A percentile compares a stretch with the other conserved stretches of the same genome.
These are phyloP conservation scores for Bipolaris bicolor DNA, from an alignment of 2,329 filamentous ascomycete species.

Conservation along the genomic window DNA sequence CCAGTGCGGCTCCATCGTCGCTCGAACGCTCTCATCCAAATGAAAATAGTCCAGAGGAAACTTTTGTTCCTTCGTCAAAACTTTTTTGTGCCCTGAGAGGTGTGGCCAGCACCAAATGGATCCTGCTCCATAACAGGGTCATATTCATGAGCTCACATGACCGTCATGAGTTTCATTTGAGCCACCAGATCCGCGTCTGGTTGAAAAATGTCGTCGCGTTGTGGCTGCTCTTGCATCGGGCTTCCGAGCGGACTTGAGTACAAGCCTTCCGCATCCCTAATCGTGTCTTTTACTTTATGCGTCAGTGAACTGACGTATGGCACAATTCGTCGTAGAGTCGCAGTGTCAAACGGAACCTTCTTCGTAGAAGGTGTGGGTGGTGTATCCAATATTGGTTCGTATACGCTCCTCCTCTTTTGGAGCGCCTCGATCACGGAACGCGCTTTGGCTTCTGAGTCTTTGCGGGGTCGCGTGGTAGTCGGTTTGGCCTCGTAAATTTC, in stretches of 20 bases:
- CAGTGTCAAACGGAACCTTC: slow-evolving; percentile 71
- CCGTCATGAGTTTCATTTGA: slow-evolving; percentile 51
- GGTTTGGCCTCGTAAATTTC: slow-evolving; percentile 34
- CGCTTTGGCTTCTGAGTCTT: slow-evolving; percentile 64
- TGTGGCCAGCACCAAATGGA: slow-evolving; percentile 21
- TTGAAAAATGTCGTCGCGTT: slow-evolving; percentile 44
- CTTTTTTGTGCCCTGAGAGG: slow-evolving; percentile 16
- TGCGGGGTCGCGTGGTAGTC: slow-evolving; percentile 55
- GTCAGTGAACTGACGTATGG: slow-evolving; percentile 57
- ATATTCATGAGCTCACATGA: slow-evolving; percentile 44
- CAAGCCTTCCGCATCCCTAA: slow-evolving; percentile 56
- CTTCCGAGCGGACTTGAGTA: slow-evolving; percentile 53
- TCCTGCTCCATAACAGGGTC: slow-evolving; percentile 22
- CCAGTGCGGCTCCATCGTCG: slow-evolving; percentile 23
- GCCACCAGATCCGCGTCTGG: slow-evolving; percentile 42
- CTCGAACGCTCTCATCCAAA: slow-evolving; percentile 45
- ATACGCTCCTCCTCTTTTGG: slow-evolving; percentile 55
- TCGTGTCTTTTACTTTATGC: slow-evolving; percentile 55
- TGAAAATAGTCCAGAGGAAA: slow-evolving; percentile 38
- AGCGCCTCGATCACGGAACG: slow-evolving; percentile 67
- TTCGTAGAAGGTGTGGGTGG: slow-evolving; percentile 46
- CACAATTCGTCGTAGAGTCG: slow-evolving; percentile 67
- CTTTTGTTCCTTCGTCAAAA: slow-evolving; percentile 29
- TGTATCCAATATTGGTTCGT: slow-evolving; percentile 33
- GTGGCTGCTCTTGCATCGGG: slow-evolving; percentile 45